Evolutionary conservation across 352 stramenopile genomes (phyloP).

Genomic region (Phytophthora sp.): DNA sequence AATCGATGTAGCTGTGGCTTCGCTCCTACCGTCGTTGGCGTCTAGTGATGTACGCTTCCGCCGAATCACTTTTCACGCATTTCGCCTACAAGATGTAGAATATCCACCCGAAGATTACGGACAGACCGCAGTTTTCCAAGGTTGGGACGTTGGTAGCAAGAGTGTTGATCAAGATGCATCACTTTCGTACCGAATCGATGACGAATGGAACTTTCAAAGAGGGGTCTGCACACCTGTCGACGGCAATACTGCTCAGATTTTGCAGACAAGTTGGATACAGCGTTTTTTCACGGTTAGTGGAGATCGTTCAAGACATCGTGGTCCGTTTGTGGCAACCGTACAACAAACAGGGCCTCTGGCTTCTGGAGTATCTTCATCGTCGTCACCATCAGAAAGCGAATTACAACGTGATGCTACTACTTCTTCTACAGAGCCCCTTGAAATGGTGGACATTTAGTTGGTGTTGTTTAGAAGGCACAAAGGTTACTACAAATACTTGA

Average conservation of each 20-base stretch:
- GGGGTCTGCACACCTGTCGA: slow-evolving; percentile 40
- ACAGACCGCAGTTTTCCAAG: slow-evolving; percentile 49
- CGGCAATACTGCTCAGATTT: slow-evolving; percentile 61
- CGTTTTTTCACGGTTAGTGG: slow-evolving; percentile 49
- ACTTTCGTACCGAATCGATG: slow-evolving; percentile 40
- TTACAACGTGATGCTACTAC: not conserved
- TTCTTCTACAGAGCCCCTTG: slow-evolving; percentile 5
- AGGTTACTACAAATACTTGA: not conserved
- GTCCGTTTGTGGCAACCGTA: slow-evolving; percentile 27
- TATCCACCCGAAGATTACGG: slow-evolving; percentile 62
- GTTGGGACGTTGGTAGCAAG: slow-evolving; percentile 4
- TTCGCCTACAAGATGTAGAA: slow-evolving; percentile 51
- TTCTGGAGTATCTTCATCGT: not conserved
- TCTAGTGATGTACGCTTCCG: slow-evolving; percentile 19
- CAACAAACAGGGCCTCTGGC: not conserved
- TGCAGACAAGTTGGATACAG: slow-evolving; percentile 54
- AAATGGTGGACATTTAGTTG: slow-evolving; percentile 33
- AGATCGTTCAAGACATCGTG: slow-evolving; percentile 43
- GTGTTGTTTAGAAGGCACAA: not conserved
- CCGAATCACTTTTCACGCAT: slow-evolving; percentile 41
- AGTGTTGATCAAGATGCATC: not conserved
- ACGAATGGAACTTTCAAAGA: slow-evolving; percentile 44
- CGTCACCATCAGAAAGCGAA: not conserved
- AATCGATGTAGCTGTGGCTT: slow-evolving; percentile 24
- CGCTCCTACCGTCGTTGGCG: slow-evolving; percentile 15